Percentiles rank a stretch among this genome's conserved stretches.
phyloP scores from a whole-genome alignment of 2,329 filamentous ascomycete genomes.

The Claviceps capensis region DNA sequence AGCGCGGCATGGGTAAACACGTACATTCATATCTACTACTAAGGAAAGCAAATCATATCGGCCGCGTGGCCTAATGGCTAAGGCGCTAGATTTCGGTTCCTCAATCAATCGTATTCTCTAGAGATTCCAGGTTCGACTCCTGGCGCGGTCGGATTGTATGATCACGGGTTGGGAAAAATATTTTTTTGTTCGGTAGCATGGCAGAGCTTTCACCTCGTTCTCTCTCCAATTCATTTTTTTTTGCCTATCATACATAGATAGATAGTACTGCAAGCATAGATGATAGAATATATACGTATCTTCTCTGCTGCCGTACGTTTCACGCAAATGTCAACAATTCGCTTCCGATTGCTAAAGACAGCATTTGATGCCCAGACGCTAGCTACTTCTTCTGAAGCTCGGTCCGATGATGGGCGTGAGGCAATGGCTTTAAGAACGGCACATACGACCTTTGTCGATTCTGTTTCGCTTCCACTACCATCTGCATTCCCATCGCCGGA shows the following conservation, averaged over 20 bases:
- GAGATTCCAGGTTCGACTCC: constrained; percentile 31
- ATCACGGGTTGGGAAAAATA: too few relatives aligned
- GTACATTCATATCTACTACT: neutral
- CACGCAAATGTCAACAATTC: neutral
- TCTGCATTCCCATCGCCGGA: neutral
- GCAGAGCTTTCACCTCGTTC: too few relatives aligned
- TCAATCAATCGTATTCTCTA: constrained; percentile 17
- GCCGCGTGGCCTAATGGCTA: constrained; percentile 31
- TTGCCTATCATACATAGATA: neutral
- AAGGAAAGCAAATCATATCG: constrained; percentile 10
- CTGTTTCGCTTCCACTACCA: neutral
- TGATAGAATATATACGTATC: too few relatives aligned
- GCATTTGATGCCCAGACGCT: neutral
- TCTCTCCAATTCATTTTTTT: neutral
- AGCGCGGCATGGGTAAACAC: too few relatives aligned
- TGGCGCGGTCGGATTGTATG: constrained; percentile 21
- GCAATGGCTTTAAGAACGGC: neutral
- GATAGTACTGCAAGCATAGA: too few relatives aligned
- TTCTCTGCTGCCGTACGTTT: neutral
- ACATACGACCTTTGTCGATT: neutral
- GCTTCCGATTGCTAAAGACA: neutral
- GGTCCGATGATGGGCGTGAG: neutral
- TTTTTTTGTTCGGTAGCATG: neutral
- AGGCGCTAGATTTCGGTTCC: constrained; percentile 28
- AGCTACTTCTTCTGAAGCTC: neutral